Evolutionary conservation across 768 basidiomycete genomes (phyloP), one percentile per base, ranked within the genome.

Genomic region (Rhodosporidiobolus sp.): DNA sequence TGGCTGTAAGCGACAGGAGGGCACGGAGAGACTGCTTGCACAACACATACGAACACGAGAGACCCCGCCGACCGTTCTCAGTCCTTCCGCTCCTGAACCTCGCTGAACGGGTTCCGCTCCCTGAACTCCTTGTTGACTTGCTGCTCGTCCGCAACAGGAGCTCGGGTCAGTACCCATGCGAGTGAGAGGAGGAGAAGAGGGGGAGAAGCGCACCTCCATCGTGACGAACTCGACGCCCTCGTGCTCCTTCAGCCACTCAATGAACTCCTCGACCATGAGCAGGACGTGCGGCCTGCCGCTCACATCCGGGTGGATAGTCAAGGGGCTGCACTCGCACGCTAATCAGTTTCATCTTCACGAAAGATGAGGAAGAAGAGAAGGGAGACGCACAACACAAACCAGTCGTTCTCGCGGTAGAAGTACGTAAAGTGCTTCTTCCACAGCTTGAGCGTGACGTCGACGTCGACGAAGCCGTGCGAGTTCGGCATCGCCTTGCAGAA

Each of bases 361-460:
- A 43, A 26, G 45, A 43, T 32, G 45, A 24, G 45, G 49, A 6
- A 34, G 30, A 20, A 16, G 34, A 30, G 30, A 24, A 30, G 32
- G 34, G 53, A 8, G 45, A 22, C 43, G 17, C 19, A 54, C 54
- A 64, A 56, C 5, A 54, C 48, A 49, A 63, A 67, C 56, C 57
- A 70, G 7, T 69, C 70, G 26, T 72, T 32, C 28, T 76, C 75
- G 50, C 75, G 67, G 79, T 89, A 89, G 61, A 84, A 85, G 77
- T 90, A 90, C 3, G 86, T 84, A 79, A 89, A 89, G 65, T 84
- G 88, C 75, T 88, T 88, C 78, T 89, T 89, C 89, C 90, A 90
- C 11, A 90, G 83, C 67, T 90, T 85, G 74, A 89, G 87, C 9
- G 89, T 85, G 53, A 87, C 86, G 48, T 86, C 82, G 3, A 85